Percentiles rank a stretch among this genome's conserved stretches.
Conservation (phyloP, 768 basidiomycete species). For the Amanita muscaria region DNA sequence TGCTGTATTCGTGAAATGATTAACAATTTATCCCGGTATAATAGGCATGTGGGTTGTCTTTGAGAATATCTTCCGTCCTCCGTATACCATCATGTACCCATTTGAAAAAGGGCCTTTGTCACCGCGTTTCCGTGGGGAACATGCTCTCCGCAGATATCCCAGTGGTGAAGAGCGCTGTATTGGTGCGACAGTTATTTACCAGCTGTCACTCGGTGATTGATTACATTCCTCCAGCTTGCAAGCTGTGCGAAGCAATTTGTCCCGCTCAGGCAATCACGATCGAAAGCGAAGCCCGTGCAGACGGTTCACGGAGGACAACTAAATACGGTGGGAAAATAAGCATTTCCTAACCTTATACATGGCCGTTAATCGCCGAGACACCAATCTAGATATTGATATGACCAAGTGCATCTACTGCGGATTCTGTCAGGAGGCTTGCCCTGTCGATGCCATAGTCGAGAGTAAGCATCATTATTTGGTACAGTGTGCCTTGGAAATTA, state of each 20-base stretch:
- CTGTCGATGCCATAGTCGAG: conserved; percentile 98
- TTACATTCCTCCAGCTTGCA: conserved; percentile 61
- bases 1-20: not conserved
- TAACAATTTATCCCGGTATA: conserved; percentile 13
- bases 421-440: conserved; percentile 99
- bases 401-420: conserved; percentile 99
- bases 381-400: conserved; percentile 86
- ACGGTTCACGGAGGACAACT: conserved; percentile 94
- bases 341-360: not conserved
- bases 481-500: conserved; percentile 6
- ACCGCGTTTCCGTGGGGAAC: conserved; percentile 97
- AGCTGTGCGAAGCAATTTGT: conserved; percentile 98
- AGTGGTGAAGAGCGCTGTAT: conserved; percentile 99
- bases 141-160: conserved; percentile 92
- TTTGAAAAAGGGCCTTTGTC: conserved; percentile 98
- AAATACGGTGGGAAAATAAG: conserved; percentile 68
- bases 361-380: not conserved
- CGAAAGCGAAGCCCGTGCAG: conserved; percentile 91
- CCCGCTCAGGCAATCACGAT: conserved; percentile 99
- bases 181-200: conserved; percentile 43
- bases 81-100: conserved; percentile 98
- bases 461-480: conserved; percentile 47
- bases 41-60: conserved; percentile 97
- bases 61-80: conserved; percentile 87
- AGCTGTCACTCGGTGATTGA: not conserved